phyloP scores from a whole-genome alignment of 176 grass and related monocot genomes.

The Zoysia japonica region DNA sequence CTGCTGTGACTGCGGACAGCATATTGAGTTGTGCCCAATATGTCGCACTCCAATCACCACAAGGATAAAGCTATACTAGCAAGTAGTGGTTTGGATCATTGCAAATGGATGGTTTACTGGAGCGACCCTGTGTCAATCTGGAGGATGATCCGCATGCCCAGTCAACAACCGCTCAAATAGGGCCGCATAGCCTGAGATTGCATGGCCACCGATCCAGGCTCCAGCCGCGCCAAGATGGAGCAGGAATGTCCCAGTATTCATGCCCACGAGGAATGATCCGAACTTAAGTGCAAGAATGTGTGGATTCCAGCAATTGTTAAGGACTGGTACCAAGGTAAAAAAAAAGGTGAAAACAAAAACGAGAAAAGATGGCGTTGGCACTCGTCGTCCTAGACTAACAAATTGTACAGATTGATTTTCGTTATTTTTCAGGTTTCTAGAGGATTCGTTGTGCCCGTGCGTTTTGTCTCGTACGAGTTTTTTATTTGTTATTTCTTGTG shows the following conservation, averaged over 20 bases:
- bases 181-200: background rate
- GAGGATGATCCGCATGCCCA: background rate
- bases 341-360: background rate
- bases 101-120: slow-evolving; percentile 41
- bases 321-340: background rate
- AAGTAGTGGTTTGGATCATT: slow-evolving; percentile 53
- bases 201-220: background rate
- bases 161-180: background rate
- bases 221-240: slow-evolving; percentile 11
- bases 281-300: background rate
- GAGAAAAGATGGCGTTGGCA: background rate
- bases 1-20: slow-evolving; percentile 60
- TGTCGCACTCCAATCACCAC: slow-evolving; percentile 58
- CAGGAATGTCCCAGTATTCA: slow-evolving; percentile 14
- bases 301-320: background rate
- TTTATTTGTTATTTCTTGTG: slow-evolving; percentile 36
- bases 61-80: slow-evolving; percentile 70
- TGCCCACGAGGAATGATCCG: slow-evolving; percentile 43
- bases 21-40: slow-evolving; percentile 55
- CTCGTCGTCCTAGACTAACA: background rate
- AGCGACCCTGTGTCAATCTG: slow-evolving; percentile 25
- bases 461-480: slow-evolving; percentile 15
- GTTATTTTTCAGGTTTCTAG: slow-evolving; percentile 16
- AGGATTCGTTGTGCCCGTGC: slow-evolving; percentile 28
- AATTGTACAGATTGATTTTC: slow-evolving; percentile 30